phyloP scores from a whole-genome alignment of 345 rosid species.

The rapeseed (Brassica napus) region Da-Ae NC_063447.1:7025501-7026000 shows the following conservation, averaged over 20 bases:
- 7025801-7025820: conserved; percentile 53
- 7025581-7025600: conserved; percentile 72
- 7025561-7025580: conserved; percentile 63
- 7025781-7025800: conserved; percentile 47
- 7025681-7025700: conserved; percentile 56
- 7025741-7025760: conserved; percentile 46
- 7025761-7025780: conserved; percentile 39
- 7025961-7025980: not conserved
- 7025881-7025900: conserved; percentile 52
- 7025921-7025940: conserved; percentile 64
- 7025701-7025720: conserved; percentile 75
- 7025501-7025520: conserved; percentile 54
- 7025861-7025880: conserved; percentile 60
- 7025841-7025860: conserved; percentile 61
- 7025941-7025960: not conserved
- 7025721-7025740: conserved; percentile 52
- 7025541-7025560: conserved; percentile 52
- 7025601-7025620: conserved; percentile 73
- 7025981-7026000: conserved; percentile 1
- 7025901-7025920: conserved; percentile 42
- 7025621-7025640: conserved; percentile 73
- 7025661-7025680: conserved; percentile 70
- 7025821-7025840: conserved; percentile 46
- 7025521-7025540: conserved; percentile 72
- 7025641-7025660: conserved; percentile 71